A percentile compares a stretch with the other conserved stretches of the same genome.
Evolutionary conservation across 192 early-diverging fungal species (phyloP).

Genomic region (Linnemannia elongata): DNA sequence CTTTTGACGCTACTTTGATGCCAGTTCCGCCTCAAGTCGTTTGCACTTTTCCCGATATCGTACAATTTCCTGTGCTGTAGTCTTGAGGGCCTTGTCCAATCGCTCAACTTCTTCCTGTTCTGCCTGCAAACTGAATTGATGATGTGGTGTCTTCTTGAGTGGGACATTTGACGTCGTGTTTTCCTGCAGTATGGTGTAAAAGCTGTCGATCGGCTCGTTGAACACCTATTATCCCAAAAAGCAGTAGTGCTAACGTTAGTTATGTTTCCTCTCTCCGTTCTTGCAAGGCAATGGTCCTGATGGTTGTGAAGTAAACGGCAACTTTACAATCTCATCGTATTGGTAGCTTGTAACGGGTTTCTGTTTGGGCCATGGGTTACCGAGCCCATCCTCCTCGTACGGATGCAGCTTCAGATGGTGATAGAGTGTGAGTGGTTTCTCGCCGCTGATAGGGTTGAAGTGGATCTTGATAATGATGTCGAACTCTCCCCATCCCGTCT

Average conservation of each 20-base stretch:
- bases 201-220: slow-evolving; percentile 86
- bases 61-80: slow-evolving; percentile 43
- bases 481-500: slow-evolving; percentile 99
- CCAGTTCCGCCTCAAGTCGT: slow-evolving; percentile 37
- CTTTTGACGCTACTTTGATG: slow-evolving; percentile 1
- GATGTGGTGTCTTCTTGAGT: slow-evolving; percentile 58
- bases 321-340: slow-evolving; percentile 85
- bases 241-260: background rate
- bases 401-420: slow-evolving; percentile 95
- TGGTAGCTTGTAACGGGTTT: slow-evolving; percentile 80
- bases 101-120: slow-evolving; percentile 80
- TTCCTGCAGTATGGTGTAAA: slow-evolving; percentile 71
- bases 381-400: slow-evolving; percentile 76
- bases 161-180: slow-evolving; percentile 63
- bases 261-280: background rate
- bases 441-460: slow-evolving; percentile 82
- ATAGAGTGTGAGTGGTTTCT: slow-evolving; percentile 85
- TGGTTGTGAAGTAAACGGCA: background rate
- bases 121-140: slow-evolving; percentile 69
- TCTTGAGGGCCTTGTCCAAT: slow-evolving; percentile 65
- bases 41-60: slow-evolving; percentile 39
- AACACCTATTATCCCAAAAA: slow-evolving; percentile 66
- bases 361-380: slow-evolving; percentile 67
- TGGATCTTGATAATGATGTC: slow-evolving; percentile 95
- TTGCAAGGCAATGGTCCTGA: background rate